Evolutionary conservation across 1,284 basidiomycete genomes (phyloP).

Genomic region (Heterobasidion annosum): DNA sequence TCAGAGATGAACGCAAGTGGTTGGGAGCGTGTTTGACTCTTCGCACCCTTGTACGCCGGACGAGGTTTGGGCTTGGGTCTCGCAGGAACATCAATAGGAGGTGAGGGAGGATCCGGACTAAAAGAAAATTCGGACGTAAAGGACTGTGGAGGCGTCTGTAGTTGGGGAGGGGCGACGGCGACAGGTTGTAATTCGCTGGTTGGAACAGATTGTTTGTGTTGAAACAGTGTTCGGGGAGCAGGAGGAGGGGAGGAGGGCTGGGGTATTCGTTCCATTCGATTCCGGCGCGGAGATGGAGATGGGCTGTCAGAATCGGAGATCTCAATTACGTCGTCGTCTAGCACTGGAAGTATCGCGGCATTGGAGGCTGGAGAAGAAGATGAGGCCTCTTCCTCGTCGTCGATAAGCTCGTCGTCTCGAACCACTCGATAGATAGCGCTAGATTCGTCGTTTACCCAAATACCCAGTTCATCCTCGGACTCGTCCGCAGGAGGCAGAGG

Average conservation of each 20-base stretch:
- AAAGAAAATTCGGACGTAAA: conserved; percentile 10
- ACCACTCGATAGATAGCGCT: conserved; percentile 17
- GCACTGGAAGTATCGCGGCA: neutral
- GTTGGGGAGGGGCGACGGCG: conserved; percentile 4
- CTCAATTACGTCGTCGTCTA: neutral
- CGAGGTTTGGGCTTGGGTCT: conserved; percentile 11
- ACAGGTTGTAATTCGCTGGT: too few relatives aligned
- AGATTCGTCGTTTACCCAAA: conserved; percentile 31
- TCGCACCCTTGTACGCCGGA: neutral
- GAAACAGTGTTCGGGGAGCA: neutral
- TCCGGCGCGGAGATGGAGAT: neutral
- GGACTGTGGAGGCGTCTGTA: conserved; percentile 18
- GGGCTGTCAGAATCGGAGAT: neutral
- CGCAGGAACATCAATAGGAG: neutral
- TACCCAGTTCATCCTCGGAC: conserved; percentile 34
- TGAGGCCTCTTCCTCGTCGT: conserved; percentile 20
- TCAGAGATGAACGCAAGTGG: too few relatives aligned
- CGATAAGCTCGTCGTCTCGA: conserved; percentile 11
- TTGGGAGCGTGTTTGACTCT: too few relatives aligned
- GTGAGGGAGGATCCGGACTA: neutral
- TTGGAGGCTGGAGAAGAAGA: conserved; percentile 3
- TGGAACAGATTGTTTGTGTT: neutral
- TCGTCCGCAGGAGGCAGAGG: conserved; percentile 10
- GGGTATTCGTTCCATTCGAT: neutral
- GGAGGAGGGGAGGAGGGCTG: neutral